A percentile compares a stretch with the other conserved stretches of the same genome.
Conservation (phyloP, 805 yeast species). For the Cyberlindnera americana region DNA sequence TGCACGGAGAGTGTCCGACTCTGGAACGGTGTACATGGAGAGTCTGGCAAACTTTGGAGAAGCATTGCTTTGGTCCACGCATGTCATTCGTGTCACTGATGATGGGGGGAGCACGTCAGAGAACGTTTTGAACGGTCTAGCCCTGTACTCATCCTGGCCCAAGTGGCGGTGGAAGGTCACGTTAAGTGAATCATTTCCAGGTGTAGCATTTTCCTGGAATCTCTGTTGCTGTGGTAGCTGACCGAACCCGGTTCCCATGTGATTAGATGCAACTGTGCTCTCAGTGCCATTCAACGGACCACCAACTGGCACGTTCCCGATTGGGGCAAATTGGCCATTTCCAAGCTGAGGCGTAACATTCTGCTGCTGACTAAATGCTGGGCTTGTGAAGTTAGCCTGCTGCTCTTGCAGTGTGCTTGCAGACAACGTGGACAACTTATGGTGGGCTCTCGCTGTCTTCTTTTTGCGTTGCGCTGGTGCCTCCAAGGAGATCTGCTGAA, state of each 20-base stretch:
- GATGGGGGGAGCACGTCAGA: conserved; percentile 80
- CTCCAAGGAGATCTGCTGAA: conserved; percentile 11
- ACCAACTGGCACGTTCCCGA: not conserved
- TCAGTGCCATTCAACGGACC: not conserved
- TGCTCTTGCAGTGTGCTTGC: no score
- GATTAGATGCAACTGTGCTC: not conserved
- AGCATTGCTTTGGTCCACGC: conserved; percentile 81
- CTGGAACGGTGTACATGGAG: conserved; percentile 81
- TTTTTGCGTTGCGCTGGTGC: conserved; percentile 19
- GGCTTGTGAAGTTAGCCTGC: conserved; percentile 1
- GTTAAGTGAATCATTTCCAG: conserved; percentile 1
- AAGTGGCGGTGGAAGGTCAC: conserved; percentile 13
- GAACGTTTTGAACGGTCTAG: conserved; percentile 61
- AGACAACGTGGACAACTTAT: conserved; percentile 13
- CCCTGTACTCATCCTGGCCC: conserved; percentile 20
- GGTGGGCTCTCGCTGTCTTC: conserved; percentile 26
- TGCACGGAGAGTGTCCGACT: conserved; percentile 61
- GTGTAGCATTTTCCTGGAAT: not conserved
- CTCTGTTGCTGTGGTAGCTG: not conserved
- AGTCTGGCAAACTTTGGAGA: conserved; percentile 76
- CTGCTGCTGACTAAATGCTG: not conserved
- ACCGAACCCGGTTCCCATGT: not conserved
- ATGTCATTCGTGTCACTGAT: conserved; percentile 59
- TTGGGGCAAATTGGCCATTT: not conserved
- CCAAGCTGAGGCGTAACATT: not conserved